Conservation (phyloP, 2,329 filamentous ascomycete genomes). For the Arthrobotrys iridis region DNA sequence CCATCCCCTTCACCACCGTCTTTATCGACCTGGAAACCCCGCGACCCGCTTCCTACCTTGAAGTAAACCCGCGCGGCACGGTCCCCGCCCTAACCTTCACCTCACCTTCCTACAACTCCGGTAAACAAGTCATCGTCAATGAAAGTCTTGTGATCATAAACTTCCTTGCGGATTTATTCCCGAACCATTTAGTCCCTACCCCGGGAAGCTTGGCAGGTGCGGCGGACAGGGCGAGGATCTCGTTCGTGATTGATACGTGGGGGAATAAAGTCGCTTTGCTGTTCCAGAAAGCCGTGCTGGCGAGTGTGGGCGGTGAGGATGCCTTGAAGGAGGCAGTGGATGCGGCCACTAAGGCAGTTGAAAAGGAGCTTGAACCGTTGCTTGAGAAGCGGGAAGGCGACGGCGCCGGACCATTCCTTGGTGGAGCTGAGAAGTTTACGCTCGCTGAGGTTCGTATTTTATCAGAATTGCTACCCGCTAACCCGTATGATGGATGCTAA, state of each 20-base stretch:
- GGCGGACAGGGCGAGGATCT: conserved; percentile 72
- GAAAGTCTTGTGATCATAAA: conserved; percentile 67
- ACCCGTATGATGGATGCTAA: conserved; percentile 53
- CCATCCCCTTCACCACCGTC: conserved; percentile 74
- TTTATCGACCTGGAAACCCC: conserved; percentile 76
- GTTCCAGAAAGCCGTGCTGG: conserved; percentile 65
- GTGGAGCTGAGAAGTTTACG: conserved; percentile 72
- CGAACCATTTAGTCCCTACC: conserved; percentile 71
- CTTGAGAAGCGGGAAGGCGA: conserved; percentile 63
- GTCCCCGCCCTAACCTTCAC: conserved; percentile 33
- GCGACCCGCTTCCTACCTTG: conserved; percentile 77
- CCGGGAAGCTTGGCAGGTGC: conserved; percentile 67
- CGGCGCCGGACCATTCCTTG: conserved; percentile 70
- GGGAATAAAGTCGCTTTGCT: conserved; percentile 69
- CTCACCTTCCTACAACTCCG: conserved; percentile 70
- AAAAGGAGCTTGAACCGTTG: conserved; percentile 78
- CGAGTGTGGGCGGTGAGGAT: conserved; percentile 63
- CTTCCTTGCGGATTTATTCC: conserved; percentile 71
- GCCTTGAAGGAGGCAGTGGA: conserved; percentile 65
- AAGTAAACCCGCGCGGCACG: conserved; percentile 73
- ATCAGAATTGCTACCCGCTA: no score
- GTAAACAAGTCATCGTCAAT: conserved; percentile 77
- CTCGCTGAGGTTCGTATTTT: conserved; percentile 72
- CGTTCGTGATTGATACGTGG: conserved; percentile 78
- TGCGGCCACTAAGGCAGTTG: conserved; percentile 68